phyloP scores from a whole-genome alignment of 2,329 filamentous ascomycete genomes.

The Trichoderma atrobrunneum region DNA sequence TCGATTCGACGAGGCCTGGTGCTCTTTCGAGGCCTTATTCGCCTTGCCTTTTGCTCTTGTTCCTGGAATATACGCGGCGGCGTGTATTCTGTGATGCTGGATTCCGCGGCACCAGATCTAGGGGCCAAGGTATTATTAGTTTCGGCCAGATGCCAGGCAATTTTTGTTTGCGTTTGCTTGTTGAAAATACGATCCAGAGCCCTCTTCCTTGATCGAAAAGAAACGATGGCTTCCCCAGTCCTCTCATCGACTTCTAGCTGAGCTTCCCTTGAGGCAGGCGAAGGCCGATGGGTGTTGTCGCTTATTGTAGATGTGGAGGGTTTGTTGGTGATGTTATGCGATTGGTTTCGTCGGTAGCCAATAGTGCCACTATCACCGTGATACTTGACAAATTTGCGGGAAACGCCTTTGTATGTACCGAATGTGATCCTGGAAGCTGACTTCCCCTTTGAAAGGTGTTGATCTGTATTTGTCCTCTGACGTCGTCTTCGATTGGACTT shows the following conservation, averaged over 20 bases:
- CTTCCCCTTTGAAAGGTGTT: not conserved
- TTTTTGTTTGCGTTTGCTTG: constrained; percentile 33
- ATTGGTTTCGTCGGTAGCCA: constrained; percentile 25
- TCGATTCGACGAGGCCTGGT: constrained; percentile 46
- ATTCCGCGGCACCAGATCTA: not conserved
- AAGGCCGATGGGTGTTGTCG: not conserved
- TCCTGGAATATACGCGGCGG: not conserved
- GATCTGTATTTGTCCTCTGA: constrained; percentile 23
- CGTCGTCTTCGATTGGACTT: constrained; percentile 20
- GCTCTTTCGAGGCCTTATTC: constrained; percentile 43
- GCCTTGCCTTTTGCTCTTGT: not conserved
- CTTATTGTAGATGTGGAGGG: not conserved
- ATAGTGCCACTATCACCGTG: constrained; percentile 29
- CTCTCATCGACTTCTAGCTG: constrained; percentile 52
- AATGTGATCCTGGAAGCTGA: not conserved
- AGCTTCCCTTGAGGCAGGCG: constrained; percentile 43
- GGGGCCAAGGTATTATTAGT: not conserved
- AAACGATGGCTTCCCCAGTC: constrained; percentile 33
- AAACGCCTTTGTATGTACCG: not conserved
- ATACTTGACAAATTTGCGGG: constrained; percentile 33
- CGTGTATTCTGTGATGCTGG: not conserved
- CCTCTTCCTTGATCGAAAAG: constrained; percentile 52
- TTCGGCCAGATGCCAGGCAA: constrained; percentile 16
- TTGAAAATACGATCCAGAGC: constrained; percentile 55
- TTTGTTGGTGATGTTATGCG: not conserved